Conservation (phyloP, 202 grass and related monocot species). For the Saccharum hybrid region DNA sequence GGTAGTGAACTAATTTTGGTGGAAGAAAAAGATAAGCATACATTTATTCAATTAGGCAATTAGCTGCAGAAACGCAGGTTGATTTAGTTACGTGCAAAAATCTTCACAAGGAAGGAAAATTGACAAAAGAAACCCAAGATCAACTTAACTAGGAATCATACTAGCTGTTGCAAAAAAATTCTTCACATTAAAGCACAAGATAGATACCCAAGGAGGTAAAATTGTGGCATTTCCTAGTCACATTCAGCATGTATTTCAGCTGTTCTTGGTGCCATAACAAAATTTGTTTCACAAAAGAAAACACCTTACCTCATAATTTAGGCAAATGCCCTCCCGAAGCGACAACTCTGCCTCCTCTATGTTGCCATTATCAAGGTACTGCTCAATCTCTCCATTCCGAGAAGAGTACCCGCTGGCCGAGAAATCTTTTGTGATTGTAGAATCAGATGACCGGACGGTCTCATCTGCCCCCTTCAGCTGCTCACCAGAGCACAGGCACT, state of each 20-base stretch:
- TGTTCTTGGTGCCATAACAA: not conserved
- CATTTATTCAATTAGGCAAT: not conserved
- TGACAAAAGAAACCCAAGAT: not conserved
- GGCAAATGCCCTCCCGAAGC: conserved; percentile 68
- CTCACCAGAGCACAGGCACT: conserved; percentile 93
- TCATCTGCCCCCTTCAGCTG: conserved; percentile 73
- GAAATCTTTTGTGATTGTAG: conserved; percentile 52
- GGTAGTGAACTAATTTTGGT: not conserved
- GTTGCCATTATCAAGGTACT: conserved; percentile 72
- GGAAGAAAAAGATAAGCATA: conserved; percentile 21
- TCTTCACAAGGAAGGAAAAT: conserved; percentile 28
- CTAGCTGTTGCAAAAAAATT: not conserved
- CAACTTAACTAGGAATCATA: not conserved
- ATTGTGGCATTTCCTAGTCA: not conserved
- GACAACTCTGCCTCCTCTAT: conserved; percentile 91
- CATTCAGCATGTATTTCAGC: conserved; percentile 16
- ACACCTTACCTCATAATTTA: conserved; percentile 80
- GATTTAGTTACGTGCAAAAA: not conserved
- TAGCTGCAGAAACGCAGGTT: not conserved
- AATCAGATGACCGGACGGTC: conserved; percentile 49
- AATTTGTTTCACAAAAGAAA: conserved; percentile 21
- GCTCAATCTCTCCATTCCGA: conserved; percentile 58
- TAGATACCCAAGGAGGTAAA: conserved; percentile 30
- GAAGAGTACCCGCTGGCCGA: conserved; percentile 55
- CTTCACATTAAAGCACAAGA: conserved; percentile 27